Percentiles rank a stretch among this genome's conserved stretches.
Evolutionary conservation across 2,329 filamentous ascomycete genomes (phyloP).

Genomic region (Aspergillus floridensis): DNA sequence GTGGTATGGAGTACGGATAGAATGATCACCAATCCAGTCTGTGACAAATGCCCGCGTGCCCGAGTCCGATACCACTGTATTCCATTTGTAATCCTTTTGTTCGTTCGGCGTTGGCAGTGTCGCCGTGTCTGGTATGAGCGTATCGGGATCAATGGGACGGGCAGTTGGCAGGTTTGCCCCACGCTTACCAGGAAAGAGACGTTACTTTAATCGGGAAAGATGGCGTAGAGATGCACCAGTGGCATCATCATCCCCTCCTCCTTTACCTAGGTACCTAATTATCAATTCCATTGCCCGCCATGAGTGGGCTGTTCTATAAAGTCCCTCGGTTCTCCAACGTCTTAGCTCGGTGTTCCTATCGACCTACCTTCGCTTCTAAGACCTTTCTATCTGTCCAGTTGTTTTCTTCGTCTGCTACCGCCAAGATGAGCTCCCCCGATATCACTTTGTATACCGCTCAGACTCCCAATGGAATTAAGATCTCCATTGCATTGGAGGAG

Average conservation of each 20-base stretch:
- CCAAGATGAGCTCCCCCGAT: slow-evolving; percentile 47
- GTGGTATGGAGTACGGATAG: no score
- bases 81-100: neutral
- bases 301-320: slow-evolving; percentile 9
- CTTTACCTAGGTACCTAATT: neutral
- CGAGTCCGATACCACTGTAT: neutral
- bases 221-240: no score
- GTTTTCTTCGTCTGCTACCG: slow-evolving; percentile 1
- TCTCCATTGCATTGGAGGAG: slow-evolving; percentile 83
- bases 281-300: neutral
- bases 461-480: slow-evolving; percentile 89
- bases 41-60: neutral
- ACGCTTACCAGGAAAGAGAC: no score
- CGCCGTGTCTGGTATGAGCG: neutral
- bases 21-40: neutral
- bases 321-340: neutral
- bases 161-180: no score
- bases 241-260: neutral
- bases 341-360: neutral
- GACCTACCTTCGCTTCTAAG: neutral
- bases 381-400: neutral
- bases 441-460: slow-evolving; percentile 79
- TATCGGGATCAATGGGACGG: neutral
- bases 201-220: no score
- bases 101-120: no score